Conservation (phyloP, 2,329 filamentous ascomycete species). For the Fusarium brachygibbosum region DNA sequence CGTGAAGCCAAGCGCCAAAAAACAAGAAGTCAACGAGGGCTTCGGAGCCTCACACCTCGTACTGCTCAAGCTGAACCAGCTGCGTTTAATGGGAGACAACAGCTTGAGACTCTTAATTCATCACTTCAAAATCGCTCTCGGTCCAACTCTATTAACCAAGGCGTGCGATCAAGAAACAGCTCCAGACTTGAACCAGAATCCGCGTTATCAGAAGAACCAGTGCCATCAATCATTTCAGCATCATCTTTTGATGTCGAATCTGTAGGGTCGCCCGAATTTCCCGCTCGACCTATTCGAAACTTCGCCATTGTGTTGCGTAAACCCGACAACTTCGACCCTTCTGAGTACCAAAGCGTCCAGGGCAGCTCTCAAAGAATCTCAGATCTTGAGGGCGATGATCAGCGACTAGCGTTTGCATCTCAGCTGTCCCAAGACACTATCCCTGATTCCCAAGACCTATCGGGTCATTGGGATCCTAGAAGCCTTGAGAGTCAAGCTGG, state of each 20-base stretch:
- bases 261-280: slow-evolving; percentile 22
- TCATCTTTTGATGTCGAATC: slow-evolving; percentile 45
- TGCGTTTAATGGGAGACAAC: slow-evolving; percentile 39
- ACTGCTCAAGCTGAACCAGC: slow-evolving; percentile 3
- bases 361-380: slow-evolving; percentile 49
- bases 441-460: slow-evolving; percentile 60
- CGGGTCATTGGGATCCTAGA: slow-evolving; percentile 44
- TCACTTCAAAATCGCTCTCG: slow-evolving; percentile 26
- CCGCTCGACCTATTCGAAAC: slow-evolving; percentile 23
- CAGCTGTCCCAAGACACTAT: slow-evolving; percentile 56
- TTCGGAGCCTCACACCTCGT: slow-evolving; percentile 11
- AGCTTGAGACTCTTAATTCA: slow-evolving; percentile 32
- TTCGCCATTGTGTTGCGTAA: slow-evolving; percentile 52
- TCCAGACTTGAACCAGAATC: slow-evolving; percentile 38
- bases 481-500: slow-evolving; percentile 11
- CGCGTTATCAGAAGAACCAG: slow-evolving; percentile 50
- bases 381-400: slow-evolving; percentile 55
- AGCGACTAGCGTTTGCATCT: slow-evolving; percentile 49
- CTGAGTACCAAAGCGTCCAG: slow-evolving; percentile 55
- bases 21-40: slow-evolving; percentile 17
- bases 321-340: slow-evolving; percentile 51
- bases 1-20: slow-evolving; percentile 9
- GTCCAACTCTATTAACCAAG: slow-evolving; percentile 30
- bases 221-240: slow-evolving; percentile 50
- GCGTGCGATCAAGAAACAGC: slow-evolving; percentile 42